Base-by-base conservation (phyloP, 2,329 filamentous ascomycete genomes). In the Claviceps quebecensis region DNA sequence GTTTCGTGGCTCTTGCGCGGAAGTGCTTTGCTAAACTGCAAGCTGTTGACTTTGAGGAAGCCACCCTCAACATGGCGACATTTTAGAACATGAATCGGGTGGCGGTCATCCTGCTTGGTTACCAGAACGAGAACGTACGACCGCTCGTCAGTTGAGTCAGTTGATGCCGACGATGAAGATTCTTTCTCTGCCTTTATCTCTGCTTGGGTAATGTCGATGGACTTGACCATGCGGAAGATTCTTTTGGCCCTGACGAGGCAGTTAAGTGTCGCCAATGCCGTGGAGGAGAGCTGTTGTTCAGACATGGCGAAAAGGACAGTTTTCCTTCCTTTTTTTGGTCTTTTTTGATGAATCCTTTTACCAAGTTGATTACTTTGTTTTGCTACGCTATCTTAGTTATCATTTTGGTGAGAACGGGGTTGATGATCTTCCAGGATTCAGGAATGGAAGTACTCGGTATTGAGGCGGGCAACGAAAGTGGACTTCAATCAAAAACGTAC, bases 21-120 rank as follows among this genome's bases (percentile, higher is more conserved):
- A 34, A 34, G 29, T 34, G 9, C 5, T 36, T 53, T 51, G 34
- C 26, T n/a, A 23, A 34, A 29, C 34, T 56, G 55, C 23, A 43
- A 43, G 52, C 57, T 58, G 45, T 29, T 53, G 23, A 59, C 36
- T 7, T 48, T 17, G 16, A 59, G 36, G 46, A 44, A 52, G 2
- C 17, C n/a, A 22, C 47, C 45, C 14, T 54, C 48, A 22, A 39
- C 7, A 37, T 57, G 48, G 6, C 40, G 50, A 52, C 56, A 59
- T 23, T 46, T 17, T 2, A 60, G 36, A 5, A 52, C 40, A 26
- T 59, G 57, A 26, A 48, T 36, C 1, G 56, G 55, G n/a, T 45
- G 48, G 11, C 16, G 26, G 4, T 39, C 45, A 1, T 45, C 46
- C 36, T 56, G 49, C 5, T 22, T 16, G 6, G 48, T 46, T 17